Evolutionary conservation across 805 yeast species (phyloP).

Genomic region (Cyberlindnera suaveolens): DNA sequence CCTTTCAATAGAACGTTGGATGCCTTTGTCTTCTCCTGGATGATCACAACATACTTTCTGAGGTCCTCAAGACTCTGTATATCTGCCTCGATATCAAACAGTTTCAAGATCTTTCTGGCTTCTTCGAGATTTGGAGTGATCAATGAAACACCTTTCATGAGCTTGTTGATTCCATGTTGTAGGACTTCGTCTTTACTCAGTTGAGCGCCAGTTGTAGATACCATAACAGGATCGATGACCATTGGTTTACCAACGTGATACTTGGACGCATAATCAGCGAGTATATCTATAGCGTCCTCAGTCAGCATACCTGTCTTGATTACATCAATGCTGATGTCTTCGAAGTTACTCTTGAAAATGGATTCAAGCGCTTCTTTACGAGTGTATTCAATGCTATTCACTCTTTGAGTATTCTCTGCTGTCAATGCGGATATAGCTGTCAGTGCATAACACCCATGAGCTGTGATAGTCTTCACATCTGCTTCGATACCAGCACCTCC

Average conservation of each 20-base stretch:
- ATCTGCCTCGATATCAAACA: conserved; percentile 24
- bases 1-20: conserved; percentile 67
- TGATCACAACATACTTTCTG: conserved; percentile 30
- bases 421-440: conserved; percentile 77
- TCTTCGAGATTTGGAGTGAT: conserved; percentile 76
- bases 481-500: conserved; percentile 95
- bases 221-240: conserved; percentile 80
- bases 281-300: conserved; percentile 25
- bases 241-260: conserved; percentile 31
- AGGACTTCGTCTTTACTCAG: conserved; percentile 46
- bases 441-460: conserved; percentile 69
- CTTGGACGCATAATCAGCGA: conserved; percentile 49
- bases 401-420: conserved; percentile 62
- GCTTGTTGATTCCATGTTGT: conserved; percentile 32
- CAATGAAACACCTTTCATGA: conserved; percentile 50
- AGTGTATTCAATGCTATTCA: conserved; percentile 35
- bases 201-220: conserved; percentile 69
- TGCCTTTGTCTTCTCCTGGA: conserved; percentile 36
- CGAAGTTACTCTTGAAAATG: conserved; percentile 47
- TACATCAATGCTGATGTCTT: conserved; percentile 57
- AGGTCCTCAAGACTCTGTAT: conserved; percentile 35
- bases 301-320: conserved; percentile 69
- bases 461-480: conserved; percentile 72
- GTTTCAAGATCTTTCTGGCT: conserved; percentile 39
- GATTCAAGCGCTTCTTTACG: conserved; percentile 37